Evolutionary conservation across 2,329 filamentous ascomycete genomes (phyloP).

Genomic region (Achaetomium macrosporum): DNA sequence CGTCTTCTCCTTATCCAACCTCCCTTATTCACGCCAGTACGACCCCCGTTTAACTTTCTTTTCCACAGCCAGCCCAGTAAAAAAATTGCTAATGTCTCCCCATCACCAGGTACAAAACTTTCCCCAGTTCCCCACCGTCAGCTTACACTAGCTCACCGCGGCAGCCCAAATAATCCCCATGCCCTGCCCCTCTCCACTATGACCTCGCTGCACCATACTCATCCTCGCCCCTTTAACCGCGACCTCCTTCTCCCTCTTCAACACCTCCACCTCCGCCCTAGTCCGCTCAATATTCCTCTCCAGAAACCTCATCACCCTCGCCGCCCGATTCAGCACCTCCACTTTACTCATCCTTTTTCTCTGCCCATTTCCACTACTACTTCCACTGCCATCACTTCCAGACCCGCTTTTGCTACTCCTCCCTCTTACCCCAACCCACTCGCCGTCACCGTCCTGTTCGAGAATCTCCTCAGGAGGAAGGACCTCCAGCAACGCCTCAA

Average conservation of each 20-base stretch:
- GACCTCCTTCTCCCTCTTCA: slow-evolving; percentile 6
- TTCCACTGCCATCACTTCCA: background rate
- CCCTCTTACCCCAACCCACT: too few relatives aligned
- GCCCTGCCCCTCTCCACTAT: background rate
- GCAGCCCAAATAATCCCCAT: background rate
- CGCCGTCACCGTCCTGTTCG: background rate
- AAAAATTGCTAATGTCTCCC: too few relatives aligned
- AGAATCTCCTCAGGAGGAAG: slow-evolving; percentile 3
- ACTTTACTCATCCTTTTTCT: slow-evolving; percentile 20
- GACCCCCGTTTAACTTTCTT: too few relatives aligned
- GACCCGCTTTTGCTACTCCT: too few relatives aligned
- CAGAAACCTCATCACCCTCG: slow-evolving; percentile 9
- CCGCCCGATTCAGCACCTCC: slow-evolving; percentile 18
- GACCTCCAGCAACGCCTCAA: slow-evolving; percentile 19
- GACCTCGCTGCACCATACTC: background rate
- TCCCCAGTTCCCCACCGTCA: too few relatives aligned
- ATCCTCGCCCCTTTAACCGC: background rate
- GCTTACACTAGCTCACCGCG: too few relatives aligned
- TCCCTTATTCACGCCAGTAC: too few relatives aligned
- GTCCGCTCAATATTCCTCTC: slow-evolving; percentile 4
- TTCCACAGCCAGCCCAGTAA: too few relatives aligned
- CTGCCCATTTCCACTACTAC: background rate
- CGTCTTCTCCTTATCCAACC: too few relatives aligned
- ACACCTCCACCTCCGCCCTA: slow-evolving; percentile 9
- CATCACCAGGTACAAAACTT: too few relatives aligned